Conservation (phyloP, 306 rosid genomes). For the Lotus japonicus region DNA sequence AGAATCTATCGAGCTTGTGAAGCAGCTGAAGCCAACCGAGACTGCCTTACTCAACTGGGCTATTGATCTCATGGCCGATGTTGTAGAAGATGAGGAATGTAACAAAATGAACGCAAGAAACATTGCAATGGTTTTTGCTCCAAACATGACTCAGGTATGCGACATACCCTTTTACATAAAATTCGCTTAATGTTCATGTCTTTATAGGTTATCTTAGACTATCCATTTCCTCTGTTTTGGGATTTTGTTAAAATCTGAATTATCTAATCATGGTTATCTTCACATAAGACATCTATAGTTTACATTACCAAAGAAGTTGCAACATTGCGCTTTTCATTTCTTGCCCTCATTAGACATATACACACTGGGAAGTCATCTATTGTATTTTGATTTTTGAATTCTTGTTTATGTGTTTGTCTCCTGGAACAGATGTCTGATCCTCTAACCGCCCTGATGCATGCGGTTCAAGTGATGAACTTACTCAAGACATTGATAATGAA, state of each 20-base stretch:
- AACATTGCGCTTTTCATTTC: background rate
- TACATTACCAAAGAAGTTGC: background rate
- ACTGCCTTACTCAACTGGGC: constrained; percentile 76
- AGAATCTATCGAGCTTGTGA: constrained; percentile 70
- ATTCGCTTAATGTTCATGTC: background rate
- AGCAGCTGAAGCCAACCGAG: constrained; percentile 73
- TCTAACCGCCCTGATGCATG: constrained; percentile 94
- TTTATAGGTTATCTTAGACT: background rate
- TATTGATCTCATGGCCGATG: constrained; percentile 88
- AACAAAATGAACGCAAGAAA: constrained; percentile 96
- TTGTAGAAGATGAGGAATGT: constrained; percentile 74
- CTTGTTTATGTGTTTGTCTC: constrained; percentile 9
- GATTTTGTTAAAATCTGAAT: background rate
- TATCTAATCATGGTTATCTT: background rate
- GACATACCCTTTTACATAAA: background rate
- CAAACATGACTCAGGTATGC: constrained; percentile 92
- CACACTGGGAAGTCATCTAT: background rate
- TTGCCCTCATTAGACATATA: background rate
- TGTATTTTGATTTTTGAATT: background rate
- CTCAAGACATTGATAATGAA: constrained; percentile 82
- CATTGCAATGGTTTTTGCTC: constrained; percentile 96
- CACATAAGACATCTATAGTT: background rate
- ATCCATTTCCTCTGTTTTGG: background rate
- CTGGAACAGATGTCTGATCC: constrained; percentile 94
- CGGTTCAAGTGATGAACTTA: constrained; percentile 98